Conservation (phyloP, 2,329 filamentous ascomycete genomes). For the Blumeriella jaapii region DNA sequence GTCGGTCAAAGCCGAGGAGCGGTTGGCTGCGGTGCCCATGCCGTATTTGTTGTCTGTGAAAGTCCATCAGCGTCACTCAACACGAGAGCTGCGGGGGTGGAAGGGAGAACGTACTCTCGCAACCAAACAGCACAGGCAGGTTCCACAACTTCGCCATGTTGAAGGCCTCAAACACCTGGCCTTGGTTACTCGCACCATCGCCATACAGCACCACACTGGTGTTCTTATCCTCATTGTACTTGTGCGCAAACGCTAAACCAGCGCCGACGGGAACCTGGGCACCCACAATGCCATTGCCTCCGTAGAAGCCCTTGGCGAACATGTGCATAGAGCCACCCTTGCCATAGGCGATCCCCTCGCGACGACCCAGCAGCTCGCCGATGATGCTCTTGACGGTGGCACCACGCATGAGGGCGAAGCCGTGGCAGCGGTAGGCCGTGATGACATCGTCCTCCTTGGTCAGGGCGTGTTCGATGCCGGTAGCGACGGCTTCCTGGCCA, state of each 20-base stretch:
- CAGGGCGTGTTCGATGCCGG: constrained; percentile 94
- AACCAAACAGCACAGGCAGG: constrained; percentile 87
- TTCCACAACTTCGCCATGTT: constrained; percentile 99
- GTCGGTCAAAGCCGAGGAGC: constrained; percentile 90
- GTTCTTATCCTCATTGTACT: constrained; percentile 82
- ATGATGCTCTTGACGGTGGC: constrained; percentile 85
- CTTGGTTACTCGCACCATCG: constrained; percentile 97
- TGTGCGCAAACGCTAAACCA: constrained; percentile 91
- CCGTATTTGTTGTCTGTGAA: constrained; percentile 99
- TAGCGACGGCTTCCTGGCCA: constrained; percentile 93
- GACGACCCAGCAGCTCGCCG: constrained; percentile 85
- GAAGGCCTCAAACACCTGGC: constrained; percentile 98
- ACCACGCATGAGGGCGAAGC: constrained; percentile 94
- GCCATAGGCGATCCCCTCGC: constrained; percentile 94
- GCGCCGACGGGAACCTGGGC: constrained; percentile 96
- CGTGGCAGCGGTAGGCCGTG: constrained; percentile 98
- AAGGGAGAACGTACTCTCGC: constrained; percentile 64
- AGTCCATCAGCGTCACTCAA: constrained; percentile 20
- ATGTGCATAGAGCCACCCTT: constrained; percentile 99
- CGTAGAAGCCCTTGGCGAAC: constrained; percentile 97
- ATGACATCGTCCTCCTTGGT: constrained; percentile 87
- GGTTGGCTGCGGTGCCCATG: constrained; percentile 94
- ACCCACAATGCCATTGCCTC: constrained; percentile 97
- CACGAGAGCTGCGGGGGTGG: neutral
- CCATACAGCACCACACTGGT: constrained; percentile 86